Evolutionary conservation across 2,329 filamentous ascomycete genomes (phyloP).

Genomic region (Diaporthe australafricana): DNA sequence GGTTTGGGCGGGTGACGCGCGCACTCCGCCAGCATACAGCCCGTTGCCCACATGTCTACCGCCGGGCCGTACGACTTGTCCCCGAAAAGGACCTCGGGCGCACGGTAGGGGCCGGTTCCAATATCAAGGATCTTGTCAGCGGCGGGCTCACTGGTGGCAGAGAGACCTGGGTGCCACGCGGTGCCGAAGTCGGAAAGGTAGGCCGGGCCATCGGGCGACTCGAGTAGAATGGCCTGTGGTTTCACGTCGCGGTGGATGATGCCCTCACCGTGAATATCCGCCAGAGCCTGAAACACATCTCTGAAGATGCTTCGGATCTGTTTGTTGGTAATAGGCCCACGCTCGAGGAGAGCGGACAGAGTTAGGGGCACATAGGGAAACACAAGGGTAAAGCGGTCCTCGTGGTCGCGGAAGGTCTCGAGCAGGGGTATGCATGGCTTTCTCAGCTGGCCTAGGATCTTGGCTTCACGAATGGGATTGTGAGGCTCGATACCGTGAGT

Average conservation of each 20-base stretch:
- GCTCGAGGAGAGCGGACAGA: constrained; percentile 74
- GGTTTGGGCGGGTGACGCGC: constrained; percentile 65
- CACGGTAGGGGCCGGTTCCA: constrained; percentile 90
- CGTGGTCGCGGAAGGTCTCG: constrained; percentile 78
- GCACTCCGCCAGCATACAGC: constrained; percentile 85
- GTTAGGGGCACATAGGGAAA: constrained; percentile 87
- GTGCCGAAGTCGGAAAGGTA: constrained; percentile 94
- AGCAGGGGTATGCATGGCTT: constrained; percentile 74
- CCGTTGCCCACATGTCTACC: constrained; percentile 91
- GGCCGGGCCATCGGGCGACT: constrained; percentile 75
- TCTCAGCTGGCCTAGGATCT: constrained; percentile 73
- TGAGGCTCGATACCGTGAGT: constrained; percentile 82
- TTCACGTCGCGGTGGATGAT: constrained; percentile 97
- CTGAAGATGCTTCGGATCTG: constrained; percentile 61
- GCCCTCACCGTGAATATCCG: constrained; percentile 75
- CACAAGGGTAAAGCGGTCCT: constrained; percentile 79
- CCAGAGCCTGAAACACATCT: constrained; percentile 78
- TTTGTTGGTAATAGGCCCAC: constrained; percentile 51
- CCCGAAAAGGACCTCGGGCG: constrained; percentile 92
- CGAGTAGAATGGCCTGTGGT: constrained; percentile 86
- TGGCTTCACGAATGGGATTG: constrained; percentile 82
- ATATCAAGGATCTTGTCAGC: constrained; percentile 88
- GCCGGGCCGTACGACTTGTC: constrained; percentile 76
- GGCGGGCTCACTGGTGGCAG: constrained; percentile 70
- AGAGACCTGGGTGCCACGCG: constrained; percentile 77